Evolutionary conservation across 2,329 filamentous ascomycete genomes (phyloP).

Genomic region (Leptographium galeiforme): DNA sequence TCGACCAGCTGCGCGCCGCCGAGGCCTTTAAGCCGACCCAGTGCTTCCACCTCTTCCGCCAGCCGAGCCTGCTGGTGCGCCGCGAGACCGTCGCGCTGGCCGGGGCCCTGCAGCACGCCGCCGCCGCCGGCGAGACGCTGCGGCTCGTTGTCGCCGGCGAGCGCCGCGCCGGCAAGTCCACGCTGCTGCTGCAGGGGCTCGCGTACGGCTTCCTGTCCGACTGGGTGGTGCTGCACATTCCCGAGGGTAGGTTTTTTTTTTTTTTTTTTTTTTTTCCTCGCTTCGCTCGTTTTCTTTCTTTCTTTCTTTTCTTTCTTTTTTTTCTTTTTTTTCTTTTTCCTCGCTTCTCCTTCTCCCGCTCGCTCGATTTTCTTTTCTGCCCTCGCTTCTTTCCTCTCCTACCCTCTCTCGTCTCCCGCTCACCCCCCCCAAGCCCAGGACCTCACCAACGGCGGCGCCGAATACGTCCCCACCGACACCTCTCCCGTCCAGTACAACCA

Average conservation of each 20-base stretch:
- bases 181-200: constrained; percentile 72
- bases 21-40: constrained; percentile 88
- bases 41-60: constrained; percentile 74
- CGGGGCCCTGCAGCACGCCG: constrained; percentile 45
- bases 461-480: constrained; percentile 58
- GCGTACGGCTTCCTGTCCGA: constrained; percentile 66
- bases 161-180: constrained; percentile 71
- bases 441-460: constrained; percentile 63
- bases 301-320: not conserved
- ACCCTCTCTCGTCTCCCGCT: not conserved
- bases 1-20: constrained; percentile 70
- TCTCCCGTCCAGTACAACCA: constrained; percentile 57
- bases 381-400: not conserved
- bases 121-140: constrained; percentile 38
- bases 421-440: constrained; percentile 50
- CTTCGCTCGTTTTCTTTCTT: not conserved
- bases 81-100: constrained; percentile 63
- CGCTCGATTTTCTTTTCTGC: not conserved
- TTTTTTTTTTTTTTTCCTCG: not conserved
- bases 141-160: constrained; percentile 61
- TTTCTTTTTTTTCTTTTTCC: not conserved
- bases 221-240: constrained; percentile 82
- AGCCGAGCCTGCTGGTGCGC: constrained; percentile 66
- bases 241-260: constrained; percentile 53
- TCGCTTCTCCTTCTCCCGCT: not conserved